These are phyloP conservation scores for Hypocreales sp. DNA, from an alignment of 2,329 filamentous ascomycete species.

Conservation along the genomic window DNA sequence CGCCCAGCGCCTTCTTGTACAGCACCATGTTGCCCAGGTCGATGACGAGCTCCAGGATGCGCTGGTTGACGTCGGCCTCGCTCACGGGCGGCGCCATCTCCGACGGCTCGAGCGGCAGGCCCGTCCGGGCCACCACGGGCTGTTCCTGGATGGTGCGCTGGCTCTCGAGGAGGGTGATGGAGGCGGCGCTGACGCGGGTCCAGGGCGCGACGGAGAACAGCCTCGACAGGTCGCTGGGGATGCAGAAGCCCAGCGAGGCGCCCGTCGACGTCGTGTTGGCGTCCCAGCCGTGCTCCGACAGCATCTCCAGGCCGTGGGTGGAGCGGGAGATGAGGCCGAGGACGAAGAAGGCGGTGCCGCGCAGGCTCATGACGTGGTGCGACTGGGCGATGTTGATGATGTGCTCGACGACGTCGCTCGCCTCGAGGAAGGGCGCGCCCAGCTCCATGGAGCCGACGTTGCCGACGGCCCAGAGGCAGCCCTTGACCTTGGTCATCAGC, in stretches of 20 bases:
- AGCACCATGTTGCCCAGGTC: conserved; percentile 89
- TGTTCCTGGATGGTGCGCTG: conserved; percentile 36
- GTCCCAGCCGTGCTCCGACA: conserved; percentile 85
- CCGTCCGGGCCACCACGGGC: conserved; percentile 24
- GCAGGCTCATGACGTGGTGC: conserved; percentile 79
- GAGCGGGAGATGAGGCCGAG: conserved; percentile 85
- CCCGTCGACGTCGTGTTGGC: conserved; percentile 74
- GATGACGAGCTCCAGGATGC: conserved; percentile 70
- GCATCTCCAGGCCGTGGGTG: conserved; percentile 78
- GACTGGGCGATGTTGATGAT: conserved; percentile 80
- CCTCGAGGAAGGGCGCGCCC: conserved; percentile 84
- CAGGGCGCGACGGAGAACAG: conserved; percentile 58
- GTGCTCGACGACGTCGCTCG: conserved; percentile 71
- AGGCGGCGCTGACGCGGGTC: conserved; percentile 33
- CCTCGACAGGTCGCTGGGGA: conserved; percentile 63
- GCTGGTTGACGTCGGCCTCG: conserved; percentile 52
- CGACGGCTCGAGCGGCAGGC: conserved; percentile 27
- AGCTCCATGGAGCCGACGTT: conserved; percentile 98
- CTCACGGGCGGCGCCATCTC: conserved; percentile 30
- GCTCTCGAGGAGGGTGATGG: conserved; percentile 29
- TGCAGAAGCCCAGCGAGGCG: conserved; percentile 71
- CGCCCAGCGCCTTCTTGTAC: conserved; percentile 70
- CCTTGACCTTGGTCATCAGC: conserved; percentile 83
- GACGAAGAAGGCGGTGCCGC: conserved; percentile 94
- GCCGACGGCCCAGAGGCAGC: conserved; percentile 91